Evolutionary conservation across 2,329 filamentous ascomycete genomes (phyloP), one percentile per base, ranked within the genome.

Genomic region (Fusarium tanahbumbuense): DNA sequence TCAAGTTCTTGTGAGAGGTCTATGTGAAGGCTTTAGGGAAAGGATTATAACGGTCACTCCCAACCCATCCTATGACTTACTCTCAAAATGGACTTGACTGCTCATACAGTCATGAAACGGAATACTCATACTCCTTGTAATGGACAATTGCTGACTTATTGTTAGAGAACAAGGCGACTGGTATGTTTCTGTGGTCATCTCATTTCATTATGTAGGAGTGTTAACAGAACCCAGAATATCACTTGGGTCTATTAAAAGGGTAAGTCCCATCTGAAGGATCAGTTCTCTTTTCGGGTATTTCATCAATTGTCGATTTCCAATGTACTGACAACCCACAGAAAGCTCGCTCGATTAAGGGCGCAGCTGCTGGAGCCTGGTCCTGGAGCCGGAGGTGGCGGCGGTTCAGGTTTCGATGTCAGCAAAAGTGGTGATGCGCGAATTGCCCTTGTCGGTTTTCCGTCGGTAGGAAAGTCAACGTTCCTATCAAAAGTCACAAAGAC

Each of bases 401-500:
- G 96, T 25, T 83, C 91, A 5, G 96, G 96, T 12, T 99, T 97
- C 80, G 92, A 95, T 78, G 96, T 99, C 44, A 96, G 92, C 80
- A 99, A 99, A 83, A 95, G 92, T 72, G 96, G 96, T 69, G 96
- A 99, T 84, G 96, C 96, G 16, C 90, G 96, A 76, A 98, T 99
- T 82, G 94, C 97, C 3, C 89, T 99, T 4, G 97, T 99, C 56
- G 96, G 96, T n/a, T 99, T 99, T 76, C 96, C 97, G 0, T 99
- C 97, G 0, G 96, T 99, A 54, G 96, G 96, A 79, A 99, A 99
- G 84, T 99, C 96, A 4, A 99, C 96, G 0, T 98, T 99, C 78
- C 81, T 99, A n/a, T 98, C 94, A 50, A 98, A 98, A 78, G 97
- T 99, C 79, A 99, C 96, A 52, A 98, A 97, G 83, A 99, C 97